Percentiles rank a stretch among this genome's conserved stretches.
Conservation (phyloP, 1,139 yeast species). For the Debaryomycetaceae sp. region DNA sequence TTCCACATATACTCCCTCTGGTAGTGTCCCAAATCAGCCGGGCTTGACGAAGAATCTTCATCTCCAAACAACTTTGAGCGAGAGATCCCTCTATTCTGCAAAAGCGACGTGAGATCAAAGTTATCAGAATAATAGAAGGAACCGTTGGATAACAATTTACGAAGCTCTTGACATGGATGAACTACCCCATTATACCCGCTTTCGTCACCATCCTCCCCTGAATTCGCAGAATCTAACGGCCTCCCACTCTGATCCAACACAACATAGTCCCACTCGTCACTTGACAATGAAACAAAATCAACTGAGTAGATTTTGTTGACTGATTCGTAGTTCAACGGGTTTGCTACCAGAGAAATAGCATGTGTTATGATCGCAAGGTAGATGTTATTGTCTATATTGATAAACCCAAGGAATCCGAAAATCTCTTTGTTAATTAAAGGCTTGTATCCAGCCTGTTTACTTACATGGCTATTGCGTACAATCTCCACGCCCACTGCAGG, state of each 20-base stretch:
- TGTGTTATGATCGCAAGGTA: slow-evolving; percentile 82
- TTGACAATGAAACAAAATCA: slow-evolving; percentile 76
- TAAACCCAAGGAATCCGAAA: slow-evolving; percentile 82
- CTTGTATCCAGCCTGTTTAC: slow-evolving; percentile 41
- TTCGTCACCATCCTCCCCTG: slow-evolving; percentile 17
- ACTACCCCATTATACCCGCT: slow-evolving; percentile 34
- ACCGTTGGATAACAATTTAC: slow-evolving; percentile 78
- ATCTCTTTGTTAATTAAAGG: slow-evolving; percentile 55
- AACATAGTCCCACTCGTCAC: slow-evolving; percentile 75
- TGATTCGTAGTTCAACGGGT: slow-evolving; percentile 75
- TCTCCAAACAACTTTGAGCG: slow-evolving; percentile 27
- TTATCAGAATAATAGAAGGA: slow-evolving; percentile 90
- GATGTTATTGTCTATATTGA: slow-evolving; percentile 61
- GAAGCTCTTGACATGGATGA: slow-evolving; percentile 83
- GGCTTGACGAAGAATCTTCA: slow-evolving; percentile 8
- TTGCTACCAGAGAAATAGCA: slow-evolving; percentile 68
- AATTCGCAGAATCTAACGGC: slow-evolving; percentile 30
- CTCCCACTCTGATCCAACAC: slow-evolving; percentile 63
- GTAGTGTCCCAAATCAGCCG: slow-evolving; percentile 42
- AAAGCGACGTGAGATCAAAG: slow-evolving; percentile 80
- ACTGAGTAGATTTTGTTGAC: slow-evolving; percentile 79
- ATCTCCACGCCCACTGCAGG: slow-evolving; percentile 54
- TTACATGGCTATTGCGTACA: slow-evolving; percentile 36
- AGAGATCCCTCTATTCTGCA: slow-evolving; percentile 69
- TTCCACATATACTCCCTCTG: slow-evolving; percentile 97